Conservation (phyloP, 306 rosid genomes). For the Dalbergia oliveri region DNA sequence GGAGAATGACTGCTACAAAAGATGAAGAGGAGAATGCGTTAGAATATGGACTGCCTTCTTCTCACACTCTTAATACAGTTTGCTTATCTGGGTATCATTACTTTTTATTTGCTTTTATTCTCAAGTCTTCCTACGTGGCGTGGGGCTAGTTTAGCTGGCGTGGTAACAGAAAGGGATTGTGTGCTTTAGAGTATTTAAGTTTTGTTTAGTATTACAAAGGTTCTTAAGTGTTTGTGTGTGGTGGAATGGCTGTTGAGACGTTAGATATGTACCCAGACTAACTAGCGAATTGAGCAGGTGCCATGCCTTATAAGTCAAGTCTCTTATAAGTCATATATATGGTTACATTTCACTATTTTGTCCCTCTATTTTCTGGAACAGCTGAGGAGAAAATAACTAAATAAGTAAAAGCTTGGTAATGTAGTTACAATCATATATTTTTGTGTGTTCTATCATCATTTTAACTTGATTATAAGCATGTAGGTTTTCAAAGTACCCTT, state of each 20-base stretch:
- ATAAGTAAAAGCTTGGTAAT: constrained; percentile 18
- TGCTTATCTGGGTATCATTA: constrained; percentile 87
- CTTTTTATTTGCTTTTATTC: constrained; percentile 37
- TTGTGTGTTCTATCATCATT: neutral
- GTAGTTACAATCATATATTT: constrained; percentile 4
- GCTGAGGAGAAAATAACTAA: constrained; percentile 17
- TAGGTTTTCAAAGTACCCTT: constrained; percentile 11
- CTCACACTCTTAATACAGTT: constrained; percentile 94
- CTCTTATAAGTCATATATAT: neutral
- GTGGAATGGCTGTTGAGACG: constrained; percentile 30
- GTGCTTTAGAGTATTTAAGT: constrained; percentile 9
- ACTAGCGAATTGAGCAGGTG: constrained; percentile 30
- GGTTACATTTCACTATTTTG: constrained; percentile 35
- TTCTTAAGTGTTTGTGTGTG: neutral
- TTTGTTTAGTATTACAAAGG: constrained; percentile 30
- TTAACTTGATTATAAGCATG: constrained; percentile 35
- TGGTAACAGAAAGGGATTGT: constrained; percentile 23
- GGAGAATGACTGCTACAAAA: constrained; percentile 87
- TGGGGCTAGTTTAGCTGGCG: constrained; percentile 12
- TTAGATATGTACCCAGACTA: constrained; percentile 12
- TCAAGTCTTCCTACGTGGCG: constrained; percentile 7
- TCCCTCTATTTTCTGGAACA: constrained; percentile 28
- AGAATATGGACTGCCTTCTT: constrained; percentile 98
- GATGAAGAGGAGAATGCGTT: constrained; percentile 94
- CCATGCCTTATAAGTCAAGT: constrained; percentile 33